These are phyloP conservation scores for Nosema bombycis DNA, from an alignment of 371 early-diverging fungal genomes.

Conservation along the genomic window DNA sequence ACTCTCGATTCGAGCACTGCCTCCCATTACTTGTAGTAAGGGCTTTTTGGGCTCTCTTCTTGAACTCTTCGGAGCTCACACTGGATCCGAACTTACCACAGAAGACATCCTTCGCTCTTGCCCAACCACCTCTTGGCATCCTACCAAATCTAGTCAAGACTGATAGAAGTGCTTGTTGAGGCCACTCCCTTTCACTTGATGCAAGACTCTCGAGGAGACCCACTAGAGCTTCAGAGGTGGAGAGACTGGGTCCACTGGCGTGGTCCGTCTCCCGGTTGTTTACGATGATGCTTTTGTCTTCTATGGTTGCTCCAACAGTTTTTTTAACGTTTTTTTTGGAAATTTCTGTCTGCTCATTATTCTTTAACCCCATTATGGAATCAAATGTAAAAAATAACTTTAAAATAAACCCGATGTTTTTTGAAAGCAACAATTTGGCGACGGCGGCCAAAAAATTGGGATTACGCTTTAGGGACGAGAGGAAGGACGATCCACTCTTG, in stretches of 20 bases:
- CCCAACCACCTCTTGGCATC: conserved; percentile 18
- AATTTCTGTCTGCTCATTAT: background rate
- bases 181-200: background rate
- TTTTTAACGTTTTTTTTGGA: background rate
- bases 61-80: background rate
- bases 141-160: conserved; percentile 9
- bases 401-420: no score
- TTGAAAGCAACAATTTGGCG: background rate
- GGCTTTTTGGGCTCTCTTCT: background rate
- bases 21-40: conserved; percentile 4
- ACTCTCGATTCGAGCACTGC: background rate
- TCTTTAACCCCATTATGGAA: conserved; percentile 6
- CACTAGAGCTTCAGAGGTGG: background rate
- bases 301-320: conserved; percentile 1
- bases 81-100: background rate
- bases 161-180: background rate
- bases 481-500: background rate
- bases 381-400: no score
- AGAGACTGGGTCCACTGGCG: background rate
- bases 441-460: background rate
- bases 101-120: conserved; percentile 3
- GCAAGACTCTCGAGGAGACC: background rate
- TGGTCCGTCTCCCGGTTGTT: background rate
- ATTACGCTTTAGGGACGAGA: background rate
- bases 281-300: background rate